Base-by-base conservation (phyloP, 352 stramenopile species). In the Elongisporangium anandrum region DNA sequence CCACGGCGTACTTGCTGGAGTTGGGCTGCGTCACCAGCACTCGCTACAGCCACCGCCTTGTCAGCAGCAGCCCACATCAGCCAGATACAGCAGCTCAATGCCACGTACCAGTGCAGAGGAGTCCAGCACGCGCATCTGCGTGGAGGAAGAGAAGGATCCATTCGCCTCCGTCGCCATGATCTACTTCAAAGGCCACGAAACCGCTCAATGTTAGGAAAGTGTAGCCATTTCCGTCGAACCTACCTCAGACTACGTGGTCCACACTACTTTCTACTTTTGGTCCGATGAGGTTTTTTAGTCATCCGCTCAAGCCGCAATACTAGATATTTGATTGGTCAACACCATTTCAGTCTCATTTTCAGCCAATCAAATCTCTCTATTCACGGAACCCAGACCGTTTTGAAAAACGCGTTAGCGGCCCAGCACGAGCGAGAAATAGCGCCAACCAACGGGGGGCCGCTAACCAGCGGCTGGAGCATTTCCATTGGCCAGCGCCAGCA, bases 1-100 rank as follows among this genome's bases (percentile, higher is more conserved):
- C 85, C 52, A 94, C 79, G 9, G 69, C 84, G 61, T 75, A 93
- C 51, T 90, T 90, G 69, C 79, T 93, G 48, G 81, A 93, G 59
- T 92, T 93, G 24, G 82, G 73, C 64, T 93, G 81, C 2, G 65
- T 73, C 45, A 67, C 71, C 0, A 93, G 73, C 51, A 58, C 39
- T 38, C 50, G 60, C 74, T 86, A 52, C 12, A 16, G n/a, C 2
- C 1, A 49, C 5, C 57, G 12, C 23, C n/a, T 22, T 8, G n/a
- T 49, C 15, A 52, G n/a, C 29, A n/a, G n/a, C n/a, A n/a, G n/a
- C n/a, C n/a, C n/a, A n/a, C n/a, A n/a, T n/a, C n/a, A n/a, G n/a
- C n/a, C n/a, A n/a, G n/a, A 57, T 7, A 16, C n/a, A 45, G 41
- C 12, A 16, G 29, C 0, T 17, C 21, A 4, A 51, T 17, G 41